phyloP scores from a whole-genome alignment of 345 rosid genomes.

The Pugionium cornutum region DNA sequence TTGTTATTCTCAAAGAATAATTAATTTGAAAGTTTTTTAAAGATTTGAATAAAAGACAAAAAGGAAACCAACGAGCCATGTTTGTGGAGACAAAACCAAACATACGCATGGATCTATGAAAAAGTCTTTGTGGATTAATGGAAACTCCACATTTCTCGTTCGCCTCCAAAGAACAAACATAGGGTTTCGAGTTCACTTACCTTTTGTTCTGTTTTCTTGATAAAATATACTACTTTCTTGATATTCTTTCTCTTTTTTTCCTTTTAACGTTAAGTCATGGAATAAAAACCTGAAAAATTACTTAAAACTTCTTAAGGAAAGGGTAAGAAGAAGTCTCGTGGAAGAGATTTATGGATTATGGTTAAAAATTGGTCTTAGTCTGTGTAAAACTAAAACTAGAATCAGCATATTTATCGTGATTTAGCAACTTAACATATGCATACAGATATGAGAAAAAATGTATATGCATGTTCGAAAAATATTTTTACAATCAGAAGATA shows the following conservation, averaged over 20 bases:
- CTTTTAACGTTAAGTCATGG: constrained; percentile 24
- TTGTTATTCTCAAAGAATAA: background rate
- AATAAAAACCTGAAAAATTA: constrained; percentile 7
- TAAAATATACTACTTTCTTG: background rate
- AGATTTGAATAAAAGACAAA: constrained; percentile 25
- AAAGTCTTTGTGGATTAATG: constrained; percentile 27
- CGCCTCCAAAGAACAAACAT: constrained; percentile 33
- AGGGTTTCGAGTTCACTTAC: constrained; percentile 42
- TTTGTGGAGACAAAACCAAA: constrained; percentile 37
- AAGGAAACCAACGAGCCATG: constrained; percentile 24
- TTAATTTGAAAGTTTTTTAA: constrained; percentile 25
- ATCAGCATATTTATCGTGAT: constrained; percentile 39
- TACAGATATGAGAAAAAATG: background rate
- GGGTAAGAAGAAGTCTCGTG: constrained; percentile 19
- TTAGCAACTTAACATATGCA: constrained; percentile 23
- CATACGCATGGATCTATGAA: constrained; percentile 38
- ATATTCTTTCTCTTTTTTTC: constrained; percentile 5
- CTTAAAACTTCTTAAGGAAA: background rate
- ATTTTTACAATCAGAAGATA: too few relatives aligned
- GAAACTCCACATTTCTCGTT: constrained; percentile 37
- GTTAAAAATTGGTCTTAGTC: constrained; percentile 23
- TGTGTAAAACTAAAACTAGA: constrained; percentile 30
- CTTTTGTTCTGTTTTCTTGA: constrained; percentile 23
- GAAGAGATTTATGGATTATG: constrained; percentile 30
- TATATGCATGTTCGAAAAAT: background rate